Conservation (phyloP, 164 flowering plant species). For the Houttuynia cordata region DNA sequence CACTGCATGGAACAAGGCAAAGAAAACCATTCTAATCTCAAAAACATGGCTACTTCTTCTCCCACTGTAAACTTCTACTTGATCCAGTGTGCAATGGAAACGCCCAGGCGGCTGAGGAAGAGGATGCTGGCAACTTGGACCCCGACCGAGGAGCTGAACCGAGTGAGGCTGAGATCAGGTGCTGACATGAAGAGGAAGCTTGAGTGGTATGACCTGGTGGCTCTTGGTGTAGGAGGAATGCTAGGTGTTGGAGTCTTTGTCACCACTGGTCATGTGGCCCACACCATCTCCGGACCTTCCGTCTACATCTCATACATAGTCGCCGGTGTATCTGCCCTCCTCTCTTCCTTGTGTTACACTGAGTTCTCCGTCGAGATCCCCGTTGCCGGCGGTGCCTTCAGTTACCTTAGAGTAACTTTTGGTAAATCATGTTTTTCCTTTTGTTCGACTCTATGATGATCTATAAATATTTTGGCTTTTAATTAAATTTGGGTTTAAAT, state of each 20-base stretch:
- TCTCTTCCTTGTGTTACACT: conserved; percentile 87
- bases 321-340: conserved; percentile 80
- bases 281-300: conserved; percentile 55
- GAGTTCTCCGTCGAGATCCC: conserved; percentile 83
- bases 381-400: conserved; percentile 95
- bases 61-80: conserved; percentile 37
- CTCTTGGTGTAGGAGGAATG: conserved; percentile 92
- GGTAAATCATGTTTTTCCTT: conserved; percentile 26
- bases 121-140: conserved; percentile 74
- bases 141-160: conserved; percentile 65
- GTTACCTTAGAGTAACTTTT: conserved; percentile 78
- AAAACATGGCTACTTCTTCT: conserved; percentile 13
- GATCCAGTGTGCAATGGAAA: conserved; percentile 14
- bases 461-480: background rate
- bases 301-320: conserved; percentile 66
- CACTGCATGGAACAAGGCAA: background rate
- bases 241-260: conserved; percentile 92
- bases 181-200: conserved; percentile 83
- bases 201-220: conserved; percentile 63
- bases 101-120: conserved; percentile 52
- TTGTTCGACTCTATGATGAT: background rate
- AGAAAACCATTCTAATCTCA: background rate
- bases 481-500: background rate
- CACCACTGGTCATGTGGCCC: conserved; percentile 68
- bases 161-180: conserved; percentile 65